Percentiles rank a stretch among this genome's conserved stretches.
phyloP scores from a whole-genome alignment of 164 flowering plant genomes.

The Vitis cinerea region DNA sequence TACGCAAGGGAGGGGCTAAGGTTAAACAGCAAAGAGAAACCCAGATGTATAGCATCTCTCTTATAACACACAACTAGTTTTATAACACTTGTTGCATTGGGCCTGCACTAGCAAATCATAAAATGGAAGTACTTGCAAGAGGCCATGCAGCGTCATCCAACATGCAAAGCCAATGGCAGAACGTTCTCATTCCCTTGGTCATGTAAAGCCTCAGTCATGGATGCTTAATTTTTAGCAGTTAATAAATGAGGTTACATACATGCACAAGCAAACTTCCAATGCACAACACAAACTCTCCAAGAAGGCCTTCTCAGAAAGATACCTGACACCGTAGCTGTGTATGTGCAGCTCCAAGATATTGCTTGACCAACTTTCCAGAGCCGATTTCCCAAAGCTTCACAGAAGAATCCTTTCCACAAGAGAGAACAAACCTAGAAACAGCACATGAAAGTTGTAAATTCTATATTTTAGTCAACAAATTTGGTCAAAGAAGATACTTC shows the following conservation, averaged over 20 bases:
- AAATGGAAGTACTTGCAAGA: no score
- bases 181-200: no score
- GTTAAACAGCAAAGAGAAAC: no score
- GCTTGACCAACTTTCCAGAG: slow-evolving; percentile 76
- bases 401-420: slow-evolving; percentile 81
- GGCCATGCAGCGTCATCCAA: no score
- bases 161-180: no score
- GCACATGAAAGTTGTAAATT: background rate
- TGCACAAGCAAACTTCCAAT: background rate
- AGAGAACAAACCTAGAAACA: slow-evolving; percentile 66
- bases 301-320: background rate
- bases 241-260: background rate
- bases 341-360: slow-evolving; percentile 74
- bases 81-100: no score
- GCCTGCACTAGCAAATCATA: no score
- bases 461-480: background rate
- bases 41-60: no score
- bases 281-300: background rate
- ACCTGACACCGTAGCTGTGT: slow-evolving; percentile 79
- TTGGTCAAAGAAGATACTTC: background rate
- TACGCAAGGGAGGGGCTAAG: no score
- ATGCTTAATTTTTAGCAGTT: background rate
- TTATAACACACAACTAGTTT: no score
- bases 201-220: background rate
- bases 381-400: slow-evolving; percentile 89